Evolutionary conservation across 2,329 filamentous ascomycete genomes (phyloP).

Genomic region (Colletotrichum lindemuthianum): DNA sequence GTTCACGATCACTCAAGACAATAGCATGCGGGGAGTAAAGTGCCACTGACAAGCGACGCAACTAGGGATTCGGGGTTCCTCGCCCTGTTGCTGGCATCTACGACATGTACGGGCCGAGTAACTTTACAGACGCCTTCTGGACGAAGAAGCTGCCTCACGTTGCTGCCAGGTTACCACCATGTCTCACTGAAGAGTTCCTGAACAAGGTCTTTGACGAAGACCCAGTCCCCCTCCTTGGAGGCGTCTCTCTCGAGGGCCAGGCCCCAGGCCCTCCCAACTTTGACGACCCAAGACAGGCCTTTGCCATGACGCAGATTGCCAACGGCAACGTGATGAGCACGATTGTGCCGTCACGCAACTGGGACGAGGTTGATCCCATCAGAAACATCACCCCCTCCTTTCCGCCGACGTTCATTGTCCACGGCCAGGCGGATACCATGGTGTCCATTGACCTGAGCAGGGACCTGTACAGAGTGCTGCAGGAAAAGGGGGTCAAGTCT

Average conservation of each 20-base stretch:
- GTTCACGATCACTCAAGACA: slow-evolving; percentile 20
- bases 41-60: background rate
- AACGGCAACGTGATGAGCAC: slow-evolving; percentile 49
- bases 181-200: slow-evolving; percentile 44
- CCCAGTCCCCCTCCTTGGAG: slow-evolving; percentile 49
- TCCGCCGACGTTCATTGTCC: slow-evolving; percentile 54
- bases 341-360: slow-evolving; percentile 41
- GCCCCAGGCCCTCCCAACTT: slow-evolving; percentile 46
- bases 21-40: too few species aligned
- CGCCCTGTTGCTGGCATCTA: slow-evolving; percentile 50
- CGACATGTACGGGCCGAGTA: slow-evolving; percentile 53
- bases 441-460: slow-evolving; percentile 50
- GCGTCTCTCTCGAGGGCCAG: slow-evolving; percentile 54
- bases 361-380: slow-evolving; percentile 47
- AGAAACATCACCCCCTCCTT: slow-evolving; percentile 44
- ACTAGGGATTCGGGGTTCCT: slow-evolving; percentile 49
- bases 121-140: slow-evolving; percentile 52
- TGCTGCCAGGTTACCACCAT: slow-evolving; percentile 40
- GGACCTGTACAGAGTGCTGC: slow-evolving; percentile 41
- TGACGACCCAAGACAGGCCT: slow-evolving; percentile 48
- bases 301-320: slow-evolving; percentile 53
- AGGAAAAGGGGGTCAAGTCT: slow-evolving; percentile 44
- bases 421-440: slow-evolving; percentile 51
- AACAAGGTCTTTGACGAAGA: slow-evolving; percentile 47
- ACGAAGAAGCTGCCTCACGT: slow-evolving; percentile 44